Percentiles rank a stretch among this genome's conserved stretches.
Conservation (phyloP, 2,329 filamentous ascomycete genomes). For the Gliomastix tumulicola region DNA sequence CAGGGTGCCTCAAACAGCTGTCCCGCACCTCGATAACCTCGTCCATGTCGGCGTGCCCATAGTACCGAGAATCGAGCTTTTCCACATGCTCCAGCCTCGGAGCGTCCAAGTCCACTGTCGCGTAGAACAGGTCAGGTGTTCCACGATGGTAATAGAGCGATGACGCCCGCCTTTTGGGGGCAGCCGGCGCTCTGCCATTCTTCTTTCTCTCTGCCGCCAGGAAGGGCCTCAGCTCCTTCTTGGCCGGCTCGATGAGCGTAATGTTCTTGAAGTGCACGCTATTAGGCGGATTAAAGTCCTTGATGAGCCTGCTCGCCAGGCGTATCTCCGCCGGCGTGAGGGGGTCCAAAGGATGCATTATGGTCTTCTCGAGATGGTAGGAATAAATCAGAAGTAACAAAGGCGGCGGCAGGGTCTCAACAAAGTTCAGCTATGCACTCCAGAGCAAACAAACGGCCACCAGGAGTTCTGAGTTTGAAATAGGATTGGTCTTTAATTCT, state of each 20-base stretch:
- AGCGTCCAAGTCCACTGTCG: background rate
- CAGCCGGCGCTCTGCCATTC: background rate
- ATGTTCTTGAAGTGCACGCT: constrained; percentile 8
- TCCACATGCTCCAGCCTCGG: constrained; percentile 1
- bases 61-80: constrained; percentile 5
- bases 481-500: too few species aligned
- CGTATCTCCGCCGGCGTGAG: constrained; percentile 46
- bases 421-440: too few species aligned
- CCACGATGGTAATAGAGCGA: background rate
- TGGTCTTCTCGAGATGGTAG: too few species aligned
- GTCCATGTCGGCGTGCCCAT: constrained; percentile 6
- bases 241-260: constrained; percentile 6
- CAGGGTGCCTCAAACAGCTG: constrained; percentile 5
- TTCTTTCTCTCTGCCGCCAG: constrained; percentile 2
- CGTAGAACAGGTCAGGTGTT: background rate
- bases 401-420: too few species aligned
- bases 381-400: too few species aligned
- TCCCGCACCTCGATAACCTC: constrained; percentile 6
- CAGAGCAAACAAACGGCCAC: too few species aligned
- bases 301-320: constrained; percentile 49
- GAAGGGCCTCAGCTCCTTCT: constrained; percentile 4
- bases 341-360: constrained; percentile 6
- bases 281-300: constrained; percentile 51
- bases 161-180: background rate
- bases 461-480: too few species aligned